phyloP scores from a whole-genome alignment of 208 protist genomes.

The Phytomonas sp. region DNA sequence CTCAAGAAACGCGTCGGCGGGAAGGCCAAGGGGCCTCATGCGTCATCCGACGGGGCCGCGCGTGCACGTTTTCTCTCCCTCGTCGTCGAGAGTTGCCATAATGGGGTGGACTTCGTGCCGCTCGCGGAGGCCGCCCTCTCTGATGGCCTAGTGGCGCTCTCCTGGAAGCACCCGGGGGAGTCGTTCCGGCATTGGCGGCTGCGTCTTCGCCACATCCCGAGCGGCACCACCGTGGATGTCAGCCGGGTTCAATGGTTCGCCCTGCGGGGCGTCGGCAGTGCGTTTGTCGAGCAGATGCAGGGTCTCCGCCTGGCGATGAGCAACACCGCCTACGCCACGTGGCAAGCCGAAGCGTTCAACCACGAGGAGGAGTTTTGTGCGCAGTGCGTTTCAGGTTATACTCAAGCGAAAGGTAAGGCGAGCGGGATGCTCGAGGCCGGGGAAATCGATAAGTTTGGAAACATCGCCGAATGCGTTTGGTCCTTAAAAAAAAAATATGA shows the following conservation, averaged over 20 bases:
- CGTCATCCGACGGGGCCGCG: not conserved
- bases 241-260: conserved; percentile 38
- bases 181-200: not conserved
- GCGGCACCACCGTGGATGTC: conserved; percentile 25
- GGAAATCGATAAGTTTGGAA: conserved; percentile 32
- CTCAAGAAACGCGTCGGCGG: conserved; percentile 10
- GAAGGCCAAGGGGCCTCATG: too few relatives aligned
- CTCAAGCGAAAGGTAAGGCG: conserved; percentile 45
- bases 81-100: conserved; percentile 67
- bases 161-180: conserved; percentile 12
- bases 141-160: conserved; percentile 14
- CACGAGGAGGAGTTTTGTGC: conserved; percentile 45
- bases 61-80: not conserved
- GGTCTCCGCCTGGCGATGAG: conserved; percentile 11
- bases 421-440: conserved; percentile 28
- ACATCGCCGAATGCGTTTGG: conserved; percentile 34
- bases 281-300: conserved; percentile 7
- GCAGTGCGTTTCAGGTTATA: conserved; percentile 35
- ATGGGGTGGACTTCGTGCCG: conserved; percentile 55
- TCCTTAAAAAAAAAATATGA: conserved; percentile 30
- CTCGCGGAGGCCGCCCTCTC: conserved; percentile 16
- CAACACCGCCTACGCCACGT: conserved; percentile 36
- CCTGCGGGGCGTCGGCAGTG: conserved; percentile 5
- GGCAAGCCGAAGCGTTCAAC: conserved; percentile 38
- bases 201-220: conserved; percentile 4